Percentiles rank a stretch among this genome's conserved stretches.
Evolutionary conservation across 352 stramenopile genomes (phyloP).

Genomic region (Elongisporangium prolatum): DNA sequence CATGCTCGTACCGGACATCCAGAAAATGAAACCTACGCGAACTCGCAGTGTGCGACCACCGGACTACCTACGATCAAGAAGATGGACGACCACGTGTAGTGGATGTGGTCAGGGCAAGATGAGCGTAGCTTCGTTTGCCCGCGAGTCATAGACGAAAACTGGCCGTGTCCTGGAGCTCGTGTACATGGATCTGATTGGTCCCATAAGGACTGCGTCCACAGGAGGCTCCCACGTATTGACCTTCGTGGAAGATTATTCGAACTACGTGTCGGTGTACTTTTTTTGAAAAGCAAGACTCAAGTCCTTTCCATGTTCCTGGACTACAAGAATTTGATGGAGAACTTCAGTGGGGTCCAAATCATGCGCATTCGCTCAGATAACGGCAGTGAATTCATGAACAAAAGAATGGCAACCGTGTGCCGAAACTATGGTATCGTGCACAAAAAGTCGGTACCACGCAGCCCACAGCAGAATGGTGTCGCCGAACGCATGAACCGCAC

Average conservation of each 20-base stretch:
- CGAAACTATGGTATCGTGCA: slow-evolving; percentile 19
- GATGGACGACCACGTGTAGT: no score
- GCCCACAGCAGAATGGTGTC: slow-evolving; percentile 25
- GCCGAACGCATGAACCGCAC: slow-evolving; percentile 24
- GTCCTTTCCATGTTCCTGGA: slow-evolving; percentile 7
- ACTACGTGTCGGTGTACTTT: slow-evolving; percentile 12
- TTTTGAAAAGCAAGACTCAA: slow-evolving; percentile 18
- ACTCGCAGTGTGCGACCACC: no score
- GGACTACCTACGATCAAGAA: no score
- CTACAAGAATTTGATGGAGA: slow-evolving; percentile 14
- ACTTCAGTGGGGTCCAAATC: slow-evolving; percentile 11
- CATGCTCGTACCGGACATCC: slow-evolving; percentile 14
- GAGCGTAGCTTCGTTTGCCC: slow-evolving; percentile 9
- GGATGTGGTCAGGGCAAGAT: slow-evolving; percentile 14
- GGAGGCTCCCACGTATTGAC: slow-evolving; percentile 10
- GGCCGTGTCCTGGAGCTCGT: slow-evolving; percentile 13
- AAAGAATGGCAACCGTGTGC: slow-evolving; percentile 7
- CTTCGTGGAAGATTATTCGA: slow-evolving; percentile 15
- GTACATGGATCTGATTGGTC: slow-evolving; percentile 16
- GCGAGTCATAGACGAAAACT: slow-evolving; percentile 11
- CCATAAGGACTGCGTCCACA: slow-evolving; percentile 12
- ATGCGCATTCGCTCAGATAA: slow-evolving; percentile 26
- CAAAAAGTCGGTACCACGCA: slow-evolving; percentile 17
- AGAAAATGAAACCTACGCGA: slow-evolving; percentile 6
- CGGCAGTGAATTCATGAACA: slow-evolving; percentile 20